Base-by-base conservation (phyloP, 306 rosid species). In the Trifolium repens region DNA sequence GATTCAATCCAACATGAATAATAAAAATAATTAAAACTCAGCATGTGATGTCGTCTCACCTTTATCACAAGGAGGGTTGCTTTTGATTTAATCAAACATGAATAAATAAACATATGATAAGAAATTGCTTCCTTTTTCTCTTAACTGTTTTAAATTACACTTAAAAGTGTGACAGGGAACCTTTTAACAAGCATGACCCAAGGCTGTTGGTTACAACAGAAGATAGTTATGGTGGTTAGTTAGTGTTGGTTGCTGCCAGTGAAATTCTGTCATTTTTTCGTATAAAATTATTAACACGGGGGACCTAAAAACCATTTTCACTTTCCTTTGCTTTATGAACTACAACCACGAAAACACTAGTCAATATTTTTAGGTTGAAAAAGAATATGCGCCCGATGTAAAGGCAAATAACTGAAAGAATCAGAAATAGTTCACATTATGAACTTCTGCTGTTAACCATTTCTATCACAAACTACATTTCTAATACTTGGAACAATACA, bases 401-500 rank as follows among this genome's bases (percentile, higher is more conserved):
- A 15, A 47, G n/a, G 7, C 19, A 49, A 6, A 49, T 49, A 57
- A 27, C 30, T 2, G 30, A 27, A 27, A 27, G 30, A 27, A 27
- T 27, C 30, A 27, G 30, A 27, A 2, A 22, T 22, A 27, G 12
- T 27, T 50, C 64, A 82, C 40, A 62, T 46, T 44, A 73, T 42
- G 54, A 59, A 40, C 75, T 27, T 74, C 62, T 65, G 44, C 72
- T 46, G 19, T 37, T 78, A 65, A 75, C 68, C 70, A 80, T 43
- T 60, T 42, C 30, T 71, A 71, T 72, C 46, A 81, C 72, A 59
- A 52, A 64, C 53, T 71, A 72, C 24, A 69, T 75, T 77, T 66
- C 78, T 77, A 73, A 55, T 30, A 49, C 50, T 55, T 62, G 39
- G 37, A 43, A 62, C 85, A 83, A 74, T 88, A 85, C 84, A 88